Percentiles rank a stretch among this genome's conserved stretches.
Conservation (phyloP, 345 rosid species). For the Eucalyptus erythrocorys region DNA sequence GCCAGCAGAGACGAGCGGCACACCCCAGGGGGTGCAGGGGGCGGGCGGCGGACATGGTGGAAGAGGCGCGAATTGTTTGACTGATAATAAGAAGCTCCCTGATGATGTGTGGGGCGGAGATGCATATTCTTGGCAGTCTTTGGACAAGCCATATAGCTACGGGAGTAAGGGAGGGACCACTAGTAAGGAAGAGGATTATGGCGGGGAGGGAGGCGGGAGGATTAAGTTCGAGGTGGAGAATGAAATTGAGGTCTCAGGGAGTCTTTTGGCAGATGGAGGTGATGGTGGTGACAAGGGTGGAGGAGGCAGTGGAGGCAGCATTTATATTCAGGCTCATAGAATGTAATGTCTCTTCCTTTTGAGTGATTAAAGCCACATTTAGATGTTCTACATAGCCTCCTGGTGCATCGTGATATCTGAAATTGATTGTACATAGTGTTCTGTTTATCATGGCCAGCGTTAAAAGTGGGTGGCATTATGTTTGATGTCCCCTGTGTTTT, state of each 20-base stretch:
- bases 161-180: conserved; percentile 74
- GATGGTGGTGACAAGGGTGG: conserved; percentile 49
- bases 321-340: conserved; percentile 39
- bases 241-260: conserved; percentile 30
- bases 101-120: conserved; percentile 82
- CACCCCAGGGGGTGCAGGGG: conserved; percentile 45
- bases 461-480: background rate
- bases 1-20: conserved; percentile 55
- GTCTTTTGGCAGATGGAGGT: conserved; percentile 46
- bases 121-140: conserved; percentile 53
- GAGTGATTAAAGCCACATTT: background rate
- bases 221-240: conserved; percentile 18
- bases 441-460: background rate
- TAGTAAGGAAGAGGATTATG: conserved; percentile 40
- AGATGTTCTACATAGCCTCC: background rate
- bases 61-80: conserved; percentile 55
- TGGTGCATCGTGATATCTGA: background rate
- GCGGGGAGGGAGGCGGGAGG: conserved; percentile 69
- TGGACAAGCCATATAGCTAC: conserved; percentile 55
- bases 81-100: conserved; percentile 43
- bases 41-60: conserved; percentile 69
- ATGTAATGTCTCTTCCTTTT: conserved; percentile 20
- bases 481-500: background rate
- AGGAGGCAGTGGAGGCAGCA: conserved; percentile 74
- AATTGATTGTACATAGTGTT: background rate